Evolutionary conservation across 106 monocot genomes (phyloP).

Genomic region (Dioscorea dumetorum): DNA sequence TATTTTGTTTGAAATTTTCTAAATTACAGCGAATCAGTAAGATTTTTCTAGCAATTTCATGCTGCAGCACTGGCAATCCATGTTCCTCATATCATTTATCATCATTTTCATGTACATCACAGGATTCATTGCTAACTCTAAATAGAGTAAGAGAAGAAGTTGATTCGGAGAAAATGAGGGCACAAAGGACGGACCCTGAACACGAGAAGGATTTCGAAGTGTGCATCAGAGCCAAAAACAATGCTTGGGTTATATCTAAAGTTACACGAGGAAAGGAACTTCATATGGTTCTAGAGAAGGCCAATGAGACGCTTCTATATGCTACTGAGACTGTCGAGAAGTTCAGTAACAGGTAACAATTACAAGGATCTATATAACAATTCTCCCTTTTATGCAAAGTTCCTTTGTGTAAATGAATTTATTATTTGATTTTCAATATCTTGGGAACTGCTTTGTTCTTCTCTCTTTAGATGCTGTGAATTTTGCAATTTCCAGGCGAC

Average conservation of each 20-base stretch:
- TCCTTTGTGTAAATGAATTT: no score
- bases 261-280: conserved; percentile 75
- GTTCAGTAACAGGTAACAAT: conserved; percentile 72
- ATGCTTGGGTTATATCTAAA: conserved; percentile 92
- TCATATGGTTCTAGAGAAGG: conserved; percentile 89
- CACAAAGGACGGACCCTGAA: conserved; percentile 32
- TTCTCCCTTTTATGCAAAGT: no score
- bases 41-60: not conserved
- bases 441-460: no score
- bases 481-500: no score
- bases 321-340: conserved; percentile 91
- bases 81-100: no score
- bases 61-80: no score
- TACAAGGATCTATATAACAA: not conserved
- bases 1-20: no score
- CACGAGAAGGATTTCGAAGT: conserved; percentile 74
- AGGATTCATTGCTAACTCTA: conserved; percentile 82
- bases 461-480: no score
- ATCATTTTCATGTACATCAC: conserved; percentile 1
- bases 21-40: no score
- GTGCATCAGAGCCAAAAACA: conserved; percentile 80
- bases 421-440: no score
- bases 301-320: conserved; percentile 85
- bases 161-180: conserved; percentile 71
- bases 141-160: conserved; percentile 84